Conservation (phyloP, 108 stramenopile genomes). For the Aurantiochytrium sp. region DNA sequence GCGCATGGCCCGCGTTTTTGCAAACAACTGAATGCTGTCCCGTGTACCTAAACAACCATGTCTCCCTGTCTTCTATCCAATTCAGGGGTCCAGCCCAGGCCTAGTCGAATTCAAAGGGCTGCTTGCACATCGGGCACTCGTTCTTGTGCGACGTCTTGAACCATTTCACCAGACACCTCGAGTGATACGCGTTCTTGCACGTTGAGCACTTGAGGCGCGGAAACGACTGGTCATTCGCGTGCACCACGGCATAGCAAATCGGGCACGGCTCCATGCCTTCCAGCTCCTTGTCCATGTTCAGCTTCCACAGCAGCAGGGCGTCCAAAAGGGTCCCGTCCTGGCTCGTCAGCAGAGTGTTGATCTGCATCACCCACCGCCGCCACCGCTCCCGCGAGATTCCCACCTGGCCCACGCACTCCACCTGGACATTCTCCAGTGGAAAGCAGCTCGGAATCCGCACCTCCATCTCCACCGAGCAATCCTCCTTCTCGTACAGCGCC, state of each 20-base stretch:
- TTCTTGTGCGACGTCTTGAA: slow-evolving; percentile 81
- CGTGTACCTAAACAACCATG: no score
- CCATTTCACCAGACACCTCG: slow-evolving; percentile 85
- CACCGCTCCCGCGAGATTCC: slow-evolving; percentile 40
- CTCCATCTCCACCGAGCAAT: not conserved
- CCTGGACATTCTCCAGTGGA: slow-evolving; percentile 31
- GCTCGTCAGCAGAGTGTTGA: slow-evolving; percentile 48
- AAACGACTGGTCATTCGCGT: slow-evolving; percentile 77
- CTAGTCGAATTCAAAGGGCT: not conserved
- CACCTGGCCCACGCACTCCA: slow-evolving; percentile 19
- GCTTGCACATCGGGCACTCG: slow-evolving; percentile 83
- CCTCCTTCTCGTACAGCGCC: slow-evolving; percentile 32
- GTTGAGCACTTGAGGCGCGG: slow-evolving; percentile 76
- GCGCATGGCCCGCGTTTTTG: not conserved
- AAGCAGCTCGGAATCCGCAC: slow-evolving; percentile 11
- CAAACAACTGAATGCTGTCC: not conserved
- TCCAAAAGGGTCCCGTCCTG: slow-evolving; percentile 60
- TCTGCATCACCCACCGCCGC: slow-evolving; percentile 62
- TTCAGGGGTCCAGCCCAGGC: no score
- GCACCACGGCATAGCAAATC: slow-evolving; percentile 89
- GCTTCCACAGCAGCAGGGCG: slow-evolving; percentile 88
- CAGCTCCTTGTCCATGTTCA: slow-evolving; percentile 93
- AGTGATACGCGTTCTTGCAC: slow-evolving; percentile 82
- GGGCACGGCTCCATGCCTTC: slow-evolving; percentile 98
- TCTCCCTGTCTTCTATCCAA: no score